A percentile compares a stretch with the other conserved stretches of the same genome.
phyloP scores from a whole-genome alignment of 306 rosid genomes.

The Macrotyloma uniflorum region DNA sequence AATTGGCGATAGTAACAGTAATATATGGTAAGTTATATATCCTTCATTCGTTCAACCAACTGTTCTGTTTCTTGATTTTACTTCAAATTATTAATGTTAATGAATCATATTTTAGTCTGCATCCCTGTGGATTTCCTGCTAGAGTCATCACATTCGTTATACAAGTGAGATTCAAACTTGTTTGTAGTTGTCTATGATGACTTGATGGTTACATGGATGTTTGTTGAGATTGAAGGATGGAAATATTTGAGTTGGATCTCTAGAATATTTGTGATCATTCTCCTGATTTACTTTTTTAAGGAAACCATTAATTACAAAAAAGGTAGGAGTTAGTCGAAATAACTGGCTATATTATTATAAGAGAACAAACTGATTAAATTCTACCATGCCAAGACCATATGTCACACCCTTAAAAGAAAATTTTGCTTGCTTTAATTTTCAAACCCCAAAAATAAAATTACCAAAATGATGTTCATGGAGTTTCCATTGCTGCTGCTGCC shows the following conservation, averaged over 20 bases:
- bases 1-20: not conserved
- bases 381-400: constrained; percentile 4
- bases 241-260: not conserved
- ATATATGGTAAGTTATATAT: not conserved
- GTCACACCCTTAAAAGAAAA: not conserved
- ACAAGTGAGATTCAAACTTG: not conserved
- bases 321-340: not conserved
- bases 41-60: not conserved
- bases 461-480: not conserved
- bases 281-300: not conserved
- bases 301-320: constrained; percentile 1
- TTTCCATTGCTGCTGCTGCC: not conserved
- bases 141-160: not conserved
- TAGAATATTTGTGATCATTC: not conserved
- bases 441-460: not conserved
- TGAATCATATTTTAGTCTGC: constrained; percentile 4
- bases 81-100: constrained; percentile 6
- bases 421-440: not conserved
- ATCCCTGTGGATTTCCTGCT: constrained; percentile 1
- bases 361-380: not conserved
- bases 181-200: not conserved
- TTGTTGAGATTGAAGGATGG: not conserved
- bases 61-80: not conserved
- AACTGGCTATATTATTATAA: not conserved
- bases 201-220: not conserved